Evolutionary conservation across 345 rosid species (phyloP).

Genomic region (Populus euphratica): DNA sequence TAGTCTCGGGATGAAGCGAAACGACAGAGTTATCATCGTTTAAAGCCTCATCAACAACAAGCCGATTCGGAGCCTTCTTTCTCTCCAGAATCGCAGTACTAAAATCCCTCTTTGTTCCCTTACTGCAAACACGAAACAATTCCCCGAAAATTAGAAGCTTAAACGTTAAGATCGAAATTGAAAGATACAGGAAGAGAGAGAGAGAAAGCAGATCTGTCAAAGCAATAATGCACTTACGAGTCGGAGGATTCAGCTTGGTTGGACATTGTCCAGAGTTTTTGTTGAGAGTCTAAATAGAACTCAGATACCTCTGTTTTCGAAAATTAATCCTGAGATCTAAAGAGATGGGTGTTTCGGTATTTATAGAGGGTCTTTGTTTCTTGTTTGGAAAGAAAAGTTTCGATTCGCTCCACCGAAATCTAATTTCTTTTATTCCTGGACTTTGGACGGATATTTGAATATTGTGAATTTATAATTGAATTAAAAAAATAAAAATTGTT

Average conservation of each 20-base stretch:
- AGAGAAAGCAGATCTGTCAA: conserved; percentile 35
- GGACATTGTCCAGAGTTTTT: conserved; percentile 39
- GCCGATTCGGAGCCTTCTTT: conserved; percentile 84
- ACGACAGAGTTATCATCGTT: conserved; percentile 95
- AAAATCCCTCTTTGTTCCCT: conserved; percentile 82
- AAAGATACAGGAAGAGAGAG: not conserved
- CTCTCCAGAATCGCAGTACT: conserved; percentile 88
- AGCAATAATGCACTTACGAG: conserved; percentile 42
- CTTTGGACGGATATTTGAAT: not conserved
- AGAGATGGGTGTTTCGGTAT: not conserved
- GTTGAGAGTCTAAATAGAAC: conserved; percentile 21
- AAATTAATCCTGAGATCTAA: conserved; percentile 28
- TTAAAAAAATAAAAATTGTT: too few species aligned
- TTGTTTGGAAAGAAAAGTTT: conserved; percentile 14
- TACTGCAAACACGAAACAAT: conserved; percentile 32
- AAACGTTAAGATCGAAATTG: not conserved
- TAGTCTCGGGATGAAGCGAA: conserved; percentile 74
- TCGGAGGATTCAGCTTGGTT: conserved; percentile 81
- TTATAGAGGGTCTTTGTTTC: conserved; percentile 11
- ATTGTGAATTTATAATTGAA: too few species aligned
- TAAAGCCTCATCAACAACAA: conserved; percentile 82
- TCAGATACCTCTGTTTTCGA: conserved; percentile 35
- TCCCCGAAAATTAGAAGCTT: not conserved
- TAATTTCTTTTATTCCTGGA: not conserved
- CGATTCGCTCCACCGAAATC: not conserved